Evolutionary conservation across 176 grass and related monocot genomes (phyloP).

Genomic region (Musa schizocarpa): DNA sequence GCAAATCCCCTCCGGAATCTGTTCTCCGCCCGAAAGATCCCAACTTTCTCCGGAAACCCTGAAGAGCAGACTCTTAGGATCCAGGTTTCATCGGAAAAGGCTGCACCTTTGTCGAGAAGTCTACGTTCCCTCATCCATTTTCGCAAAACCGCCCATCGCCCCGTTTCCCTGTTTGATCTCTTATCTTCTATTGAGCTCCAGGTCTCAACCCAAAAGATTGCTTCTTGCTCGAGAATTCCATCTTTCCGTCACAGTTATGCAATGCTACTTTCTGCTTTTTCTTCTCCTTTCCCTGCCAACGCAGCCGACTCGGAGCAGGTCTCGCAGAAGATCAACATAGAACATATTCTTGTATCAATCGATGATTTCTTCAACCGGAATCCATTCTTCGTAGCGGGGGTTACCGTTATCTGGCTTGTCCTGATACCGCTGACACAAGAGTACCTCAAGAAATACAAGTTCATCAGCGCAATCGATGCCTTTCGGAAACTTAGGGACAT

Average conservation of each 20-base stretch:
- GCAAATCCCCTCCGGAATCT: constrained; percentile 8
- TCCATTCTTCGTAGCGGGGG: constrained; percentile 71
- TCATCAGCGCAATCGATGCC: constrained; percentile 66
- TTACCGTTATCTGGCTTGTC: constrained; percentile 75
- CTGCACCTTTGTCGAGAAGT: constrained; percentile 29
- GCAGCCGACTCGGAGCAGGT: constrained; percentile 34
- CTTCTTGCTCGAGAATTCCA: background rate
- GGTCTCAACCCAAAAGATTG: constrained; percentile 8
- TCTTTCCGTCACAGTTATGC: constrained; percentile 5
- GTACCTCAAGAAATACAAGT: constrained; percentile 78
- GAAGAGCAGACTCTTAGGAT: background rate
- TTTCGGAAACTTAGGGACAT: constrained; percentile 71
- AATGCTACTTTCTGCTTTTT: constrained; percentile 17
- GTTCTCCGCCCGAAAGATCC: constrained; percentile 7
- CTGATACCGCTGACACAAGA: constrained; percentile 62
- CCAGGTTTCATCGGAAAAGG: constrained; percentile 14
- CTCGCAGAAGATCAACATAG: constrained; percentile 66
- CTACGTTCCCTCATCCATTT: background rate
- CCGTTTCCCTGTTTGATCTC: background rate
- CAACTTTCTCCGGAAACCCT: background rate
- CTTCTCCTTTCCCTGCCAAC: constrained; percentile 33
- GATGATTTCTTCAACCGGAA: constrained; percentile 89
- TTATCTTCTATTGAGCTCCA: background rate
- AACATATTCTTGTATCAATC: constrained; percentile 53
- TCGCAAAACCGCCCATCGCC: background rate